These are phyloP conservation scores for Cephalotrichum gorgonifer DNA, from an alignment of 2,329 filamentous ascomycete species.

Conservation along the genomic window DNA sequence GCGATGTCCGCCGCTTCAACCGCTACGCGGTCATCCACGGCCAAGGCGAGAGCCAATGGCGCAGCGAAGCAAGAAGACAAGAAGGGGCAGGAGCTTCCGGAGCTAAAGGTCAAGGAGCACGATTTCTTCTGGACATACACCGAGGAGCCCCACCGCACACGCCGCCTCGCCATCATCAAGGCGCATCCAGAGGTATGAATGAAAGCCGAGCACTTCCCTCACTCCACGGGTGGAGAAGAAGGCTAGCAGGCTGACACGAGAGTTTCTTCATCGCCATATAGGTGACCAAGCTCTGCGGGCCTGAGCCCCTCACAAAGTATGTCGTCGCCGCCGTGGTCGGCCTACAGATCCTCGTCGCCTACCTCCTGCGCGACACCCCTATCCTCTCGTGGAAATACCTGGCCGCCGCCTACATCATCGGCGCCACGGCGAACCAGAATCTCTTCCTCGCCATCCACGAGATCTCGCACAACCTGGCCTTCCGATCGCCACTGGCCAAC, in stretches of 20 bases:
- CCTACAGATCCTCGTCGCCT: slow-evolving; percentile 71
- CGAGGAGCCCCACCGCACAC: slow-evolving; percentile 88
- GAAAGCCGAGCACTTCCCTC: neutral
- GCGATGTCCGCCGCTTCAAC: slow-evolving; percentile 2
- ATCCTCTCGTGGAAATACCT: slow-evolving; percentile 81
- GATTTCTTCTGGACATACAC: slow-evolving; percentile 98
- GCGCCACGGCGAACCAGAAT: slow-evolving; percentile 95
- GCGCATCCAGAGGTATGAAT: slow-evolving; percentile 80
- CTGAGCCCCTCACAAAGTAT: slow-evolving; percentile 92
- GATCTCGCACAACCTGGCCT: slow-evolving; percentile 95
- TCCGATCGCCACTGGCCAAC: slow-evolving; percentile 71
- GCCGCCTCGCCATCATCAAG: slow-evolving; percentile 91
- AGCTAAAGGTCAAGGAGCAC: slow-evolving; percentile 15
- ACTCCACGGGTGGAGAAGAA: slow-evolving; percentile 3
- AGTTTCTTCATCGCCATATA: slow-evolving; percentile 21
- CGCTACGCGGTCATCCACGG: neutral
- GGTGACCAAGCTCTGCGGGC: slow-evolving; percentile 95
- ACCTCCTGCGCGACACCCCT: slow-evolving; percentile 62
- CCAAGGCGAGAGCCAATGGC: slow-evolving; percentile 1
- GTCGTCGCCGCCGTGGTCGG: slow-evolving; percentile 75
- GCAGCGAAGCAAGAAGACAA: slow-evolving; percentile 3
- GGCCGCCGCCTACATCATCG: slow-evolving; percentile 78
- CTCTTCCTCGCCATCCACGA: slow-evolving; percentile 98
- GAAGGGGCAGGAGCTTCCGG: no score
- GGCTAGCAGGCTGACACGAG: slow-evolving; percentile 4